A percentile compares a stretch with the other conserved stretches of the same genome.
Conservation (phyloP, 2,329 filamentous ascomycete genomes). For the Monosporascus sp. region DNA sequence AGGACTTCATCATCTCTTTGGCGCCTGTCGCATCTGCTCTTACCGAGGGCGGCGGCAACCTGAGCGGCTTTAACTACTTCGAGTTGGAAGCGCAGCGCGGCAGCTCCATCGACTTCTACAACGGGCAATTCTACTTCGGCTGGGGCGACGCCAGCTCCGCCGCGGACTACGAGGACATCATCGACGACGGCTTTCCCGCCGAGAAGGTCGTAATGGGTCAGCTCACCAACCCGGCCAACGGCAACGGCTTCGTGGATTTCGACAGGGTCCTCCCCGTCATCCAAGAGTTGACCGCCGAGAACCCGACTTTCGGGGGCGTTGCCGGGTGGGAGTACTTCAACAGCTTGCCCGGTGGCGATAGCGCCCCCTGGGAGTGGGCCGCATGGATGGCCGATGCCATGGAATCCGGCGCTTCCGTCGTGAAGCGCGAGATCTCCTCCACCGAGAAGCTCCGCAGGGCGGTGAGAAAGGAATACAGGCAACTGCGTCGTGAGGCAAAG, state of each 20-base stretch:
- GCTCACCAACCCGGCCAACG: slow-evolving; percentile 73
- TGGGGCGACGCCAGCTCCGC: slow-evolving; percentile 59
- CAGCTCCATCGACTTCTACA: slow-evolving; percentile 74
- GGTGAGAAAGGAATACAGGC: slow-evolving; percentile 18
- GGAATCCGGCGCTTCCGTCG: slow-evolving; percentile 10
- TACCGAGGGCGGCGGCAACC: slow-evolving; percentile 49
- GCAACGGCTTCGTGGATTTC: slow-evolving; percentile 46
- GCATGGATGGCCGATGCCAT: slow-evolving; percentile 22
- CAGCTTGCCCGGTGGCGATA: slow-evolving; percentile 58
- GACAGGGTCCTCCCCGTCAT: slow-evolving; percentile 43
- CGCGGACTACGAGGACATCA: slow-evolving; percentile 44
- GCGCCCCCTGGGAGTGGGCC: slow-evolving; percentile 74
- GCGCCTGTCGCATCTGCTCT: slow-evolving; percentile 76
- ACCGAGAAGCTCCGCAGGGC: slow-evolving; percentile 20
- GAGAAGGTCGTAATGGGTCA: slow-evolving; percentile 74
- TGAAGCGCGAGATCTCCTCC: slow-evolving; percentile 17
- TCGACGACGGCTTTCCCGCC: slow-evolving; percentile 64
- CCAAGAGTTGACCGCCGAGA: slow-evolving; percentile 37
- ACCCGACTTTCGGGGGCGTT: slow-evolving; percentile 73
- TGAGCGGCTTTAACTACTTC: slow-evolving; percentile 79
- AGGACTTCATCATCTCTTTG: slow-evolving; percentile 69
- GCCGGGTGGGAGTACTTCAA: slow-evolving; percentile 98
- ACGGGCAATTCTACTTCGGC: slow-evolving; percentile 88
- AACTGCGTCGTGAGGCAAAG: slow-evolving; percentile 19
- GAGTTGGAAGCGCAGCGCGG: slow-evolving; percentile 65